These are phyloP conservation scores for Cordyceps cateniannulata DNA, from an alignment of 2,329 filamentous ascomycete genomes.

Conservation along the genomic window DNA sequence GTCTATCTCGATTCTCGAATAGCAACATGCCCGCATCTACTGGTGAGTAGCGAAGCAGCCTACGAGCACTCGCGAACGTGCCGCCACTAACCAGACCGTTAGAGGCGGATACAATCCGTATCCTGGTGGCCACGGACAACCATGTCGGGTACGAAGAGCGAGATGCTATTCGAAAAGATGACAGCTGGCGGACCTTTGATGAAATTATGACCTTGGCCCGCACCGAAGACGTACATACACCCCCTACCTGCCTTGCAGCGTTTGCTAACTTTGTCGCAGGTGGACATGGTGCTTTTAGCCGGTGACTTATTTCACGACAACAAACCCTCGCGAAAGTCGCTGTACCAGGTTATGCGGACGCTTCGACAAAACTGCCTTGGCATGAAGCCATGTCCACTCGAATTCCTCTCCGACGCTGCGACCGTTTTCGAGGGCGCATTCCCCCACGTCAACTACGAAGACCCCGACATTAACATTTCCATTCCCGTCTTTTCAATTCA, in stretches of 20 bases:
- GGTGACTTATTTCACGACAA: constrained; percentile 98
- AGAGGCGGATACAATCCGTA: constrained; percentile 80
- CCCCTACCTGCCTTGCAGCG: not conserved
- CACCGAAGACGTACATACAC: constrained; percentile 59
- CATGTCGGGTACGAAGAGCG: constrained; percentile 96
- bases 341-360: constrained; percentile 96
- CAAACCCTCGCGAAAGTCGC: constrained; percentile 88
- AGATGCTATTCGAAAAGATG: constrained; percentile 88
- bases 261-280: constrained; percentile 31
- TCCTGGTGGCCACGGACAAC: constrained; percentile 90
- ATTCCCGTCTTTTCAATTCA: constrained; percentile 98
- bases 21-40: not conserved
- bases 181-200: constrained; percentile 94
- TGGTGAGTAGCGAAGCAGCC: not conserved
- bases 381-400: constrained; percentile 89
- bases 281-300: constrained; percentile 94
- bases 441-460: constrained; percentile 95
- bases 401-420: constrained; percentile 88
- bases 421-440: constrained; percentile 88
- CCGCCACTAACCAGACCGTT: not conserved
- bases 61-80: not conserved
- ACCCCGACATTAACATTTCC: constrained; percentile 91
- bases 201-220: constrained; percentile 88
- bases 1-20: too few species aligned
- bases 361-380: constrained; percentile 90